phyloP scores from a whole-genome alignment of 129 eudicot species.

The Tagetes patula region DNA sequence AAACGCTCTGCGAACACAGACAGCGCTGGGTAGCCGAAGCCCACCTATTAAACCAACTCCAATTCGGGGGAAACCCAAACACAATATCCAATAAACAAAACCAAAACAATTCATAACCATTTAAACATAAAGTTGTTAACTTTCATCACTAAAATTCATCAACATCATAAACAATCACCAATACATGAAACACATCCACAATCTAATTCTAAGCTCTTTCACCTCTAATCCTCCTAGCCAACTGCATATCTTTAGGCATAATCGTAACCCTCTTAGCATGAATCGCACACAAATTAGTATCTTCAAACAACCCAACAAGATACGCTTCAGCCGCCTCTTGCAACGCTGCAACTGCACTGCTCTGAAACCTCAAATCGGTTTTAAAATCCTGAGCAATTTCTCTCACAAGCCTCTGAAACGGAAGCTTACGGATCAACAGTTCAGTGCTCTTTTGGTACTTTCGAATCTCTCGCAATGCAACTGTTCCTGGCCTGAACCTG shows the following conservation, averaged over 20 bases:
- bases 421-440: slow-evolving; percentile 42
- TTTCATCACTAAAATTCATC: no score
- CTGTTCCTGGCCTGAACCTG: slow-evolving; percentile 15
- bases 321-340: slow-evolving; percentile 45
- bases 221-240: slow-evolving; percentile 4
- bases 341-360: slow-evolving; percentile 31
- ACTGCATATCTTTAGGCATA: slow-evolving; percentile 9
- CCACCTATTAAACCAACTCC: no score
- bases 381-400: background rate
- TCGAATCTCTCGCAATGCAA: slow-evolving; percentile 41
- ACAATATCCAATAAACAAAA: no score
- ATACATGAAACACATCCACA: background rate
- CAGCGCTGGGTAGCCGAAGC: no score
- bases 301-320: slow-evolving; percentile 39
- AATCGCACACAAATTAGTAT: slow-evolving; percentile 22
- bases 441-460: slow-evolving; percentile 50
- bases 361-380: slow-evolving; percentile 7
- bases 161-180: background rate
- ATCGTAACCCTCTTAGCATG: no score
- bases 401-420: slow-evolving; percentile 41
- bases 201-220: slow-evolving; percentile 6
- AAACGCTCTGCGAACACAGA: no score
- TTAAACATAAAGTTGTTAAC: no score
- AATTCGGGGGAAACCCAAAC: no score
- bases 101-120: no score